Evolutionary conservation across 2,329 filamentous ascomycete genomes (phyloP), one percentile per base, ranked within the genome.

Genomic region (Scedosporium apiospermum): DNA sequence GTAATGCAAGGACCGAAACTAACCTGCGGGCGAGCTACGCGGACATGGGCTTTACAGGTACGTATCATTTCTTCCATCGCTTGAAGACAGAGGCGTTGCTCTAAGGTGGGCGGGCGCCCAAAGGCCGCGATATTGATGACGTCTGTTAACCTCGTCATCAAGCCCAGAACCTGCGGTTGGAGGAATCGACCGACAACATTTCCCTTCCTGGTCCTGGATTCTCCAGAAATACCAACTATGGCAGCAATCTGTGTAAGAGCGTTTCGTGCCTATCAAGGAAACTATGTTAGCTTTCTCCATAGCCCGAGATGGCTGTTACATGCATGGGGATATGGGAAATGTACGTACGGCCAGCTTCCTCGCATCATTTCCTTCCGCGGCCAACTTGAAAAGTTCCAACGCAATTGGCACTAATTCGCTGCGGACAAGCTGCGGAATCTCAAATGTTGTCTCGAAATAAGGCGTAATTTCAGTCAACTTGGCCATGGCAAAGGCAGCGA

Each of bases 41-140:
- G 88, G 38, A 93, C 85, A 69, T 90, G 87, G 2, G 81, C 80
- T 68, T 86, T 88, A 55, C 90, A 89, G 58, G 96, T 79, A 62
- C 80, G 85, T 59, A 97, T 88, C 83, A 99, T 90, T 71, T 96
- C 91, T 67, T 91, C 89, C 71, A 99, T 88, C 4, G 91, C 93
- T 66, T 85, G 84, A 7, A 99, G 85, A 68, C 88, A 92, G 64
- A 89, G 83, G 63, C 84, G 85, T 69, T 92, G 91, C 71, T 97
- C 92, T 57, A 80, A 69, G 71, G 82, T 68, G 75, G 78, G 66
- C 75, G 82, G 83, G 63, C 82, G 80, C 21, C 80, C 75, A 46
- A 78, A 77, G 41, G 75, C 71, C 12, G 80, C 78, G 70, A 91
- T 88, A 68, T 93, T 95, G 64, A 97, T 87, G 9, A 83, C 77